A percentile compares a stretch with the other conserved stretches of the same genome.
These are phyloP conservation scores for Aspergillus sparsus DNA, from an alignment of 495 filamentous ascomycete genomes.

Conservation along the genomic window DNA sequence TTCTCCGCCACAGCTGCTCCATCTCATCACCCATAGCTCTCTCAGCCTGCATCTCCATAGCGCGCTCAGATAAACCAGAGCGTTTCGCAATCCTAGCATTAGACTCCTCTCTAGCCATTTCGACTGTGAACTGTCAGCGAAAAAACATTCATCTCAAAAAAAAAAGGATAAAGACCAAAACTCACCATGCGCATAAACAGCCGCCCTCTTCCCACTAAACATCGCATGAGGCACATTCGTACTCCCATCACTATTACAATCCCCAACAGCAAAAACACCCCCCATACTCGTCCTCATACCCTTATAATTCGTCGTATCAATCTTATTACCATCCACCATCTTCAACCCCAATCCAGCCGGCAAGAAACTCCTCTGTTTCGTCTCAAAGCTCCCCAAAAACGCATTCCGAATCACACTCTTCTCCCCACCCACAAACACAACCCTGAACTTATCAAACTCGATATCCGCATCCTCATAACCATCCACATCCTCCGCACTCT, in stretches of 20 bases:
- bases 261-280: conserved; percentile 57
- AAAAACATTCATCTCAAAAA: background rate
- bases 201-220: conserved; percentile 57
- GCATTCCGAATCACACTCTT: conserved; percentile 44
- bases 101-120: conserved; percentile 41
- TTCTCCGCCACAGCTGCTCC: conserved; percentile 29
- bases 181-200: conserved; percentile 58
- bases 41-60: conserved; percentile 35
- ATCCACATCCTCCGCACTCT: conserved; percentile 46
- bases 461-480: conserved; percentile 44
- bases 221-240: conserved; percentile 64
- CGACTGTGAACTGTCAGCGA: conserved; percentile 28
- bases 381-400: conserved; percentile 52
- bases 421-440: conserved; percentile 52
- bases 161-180: conserved; percentile 2
- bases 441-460: conserved; percentile 35
- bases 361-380: conserved; percentile 43
- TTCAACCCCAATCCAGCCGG: conserved; percentile 43
- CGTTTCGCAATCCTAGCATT: conserved; percentile 38
- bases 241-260: conserved; percentile 56
- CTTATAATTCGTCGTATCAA: conserved; percentile 39
- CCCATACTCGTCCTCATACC: conserved; percentile 48
- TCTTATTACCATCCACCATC: conserved; percentile 46
- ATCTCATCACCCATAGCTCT: conserved; percentile 37
- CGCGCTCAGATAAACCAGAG: conserved; percentile 20